Evolutionary conservation across 768 basidiomycete genomes (phyloP), one percentile per base, ranked within the genome.

Genomic region (Tricholoma terreum): DNA sequence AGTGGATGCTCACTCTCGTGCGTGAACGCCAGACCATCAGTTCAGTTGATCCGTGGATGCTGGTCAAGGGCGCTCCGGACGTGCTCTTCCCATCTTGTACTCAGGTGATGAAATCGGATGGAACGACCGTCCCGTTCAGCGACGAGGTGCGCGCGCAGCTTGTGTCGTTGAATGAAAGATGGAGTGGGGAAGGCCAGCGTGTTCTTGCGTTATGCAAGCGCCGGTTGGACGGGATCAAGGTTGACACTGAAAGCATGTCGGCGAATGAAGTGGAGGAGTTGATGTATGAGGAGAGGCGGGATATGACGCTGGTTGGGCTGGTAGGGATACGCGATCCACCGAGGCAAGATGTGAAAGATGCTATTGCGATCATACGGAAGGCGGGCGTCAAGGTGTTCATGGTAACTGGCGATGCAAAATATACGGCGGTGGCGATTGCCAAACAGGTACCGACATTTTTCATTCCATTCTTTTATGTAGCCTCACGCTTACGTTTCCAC

Each of bases 11-110:
- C 6, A 27, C 24, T 27, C 24, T 27, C 24, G 24, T 27, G 24
- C 24, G 24, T 27, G 24, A 27, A 27, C 24, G 24, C 24, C 24
- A 27, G 49, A 80, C 77, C 51, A 70, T 79, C 51, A 27, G 24
- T 27, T 27, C 24, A 2, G 24, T 27, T 27, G 24, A 27, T 27
- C 24, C 24, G 24, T 27, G 24, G 24, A 27, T 27, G 24, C 24
- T 27, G 24, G 74, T 77, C 65, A 84, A 85, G 66, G 84, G 84
- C 19, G 84, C 82, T 1, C 84, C 84, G 0, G 84, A 86, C 54
- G 71, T 82, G 19, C 70, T 83, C 21, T 74, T 82, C 54, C 70
- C 69, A 6, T 65, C 66, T n/a, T 81, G 80, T 56, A 71, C 65
- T 4, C 56, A 58, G 17, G 62, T 62, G 33, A 52, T 54, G 43